Base-by-base conservation (phyloP, 176 grass and related monocot species). In the Chrysopogon serrulatus region DNA sequence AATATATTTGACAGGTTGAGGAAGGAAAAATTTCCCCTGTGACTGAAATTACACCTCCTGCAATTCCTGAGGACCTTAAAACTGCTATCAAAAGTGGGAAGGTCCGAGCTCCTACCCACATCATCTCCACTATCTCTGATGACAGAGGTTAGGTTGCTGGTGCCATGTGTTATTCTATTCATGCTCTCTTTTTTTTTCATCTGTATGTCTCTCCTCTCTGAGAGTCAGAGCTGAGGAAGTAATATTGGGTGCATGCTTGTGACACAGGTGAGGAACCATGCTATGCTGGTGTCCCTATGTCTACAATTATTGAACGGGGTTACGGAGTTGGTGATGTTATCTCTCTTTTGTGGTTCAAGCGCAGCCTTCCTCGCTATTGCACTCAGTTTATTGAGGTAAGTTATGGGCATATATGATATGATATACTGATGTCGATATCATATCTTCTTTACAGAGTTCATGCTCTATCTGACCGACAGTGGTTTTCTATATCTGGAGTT, bases 111-210 rank as follows among this genome's bases (percentile, higher is more conserved):
- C 96, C 96, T 48, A 99, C 93, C 51, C 96, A 99, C 84, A 91
- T 99, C 61, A 99, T 99, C 88, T 99, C 96, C 86, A 99, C 96
- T 24, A 99, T 99, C 74, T 99, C 96, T 54, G 96, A 99, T 85
- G 96, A 99, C 71, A 93, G 93, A 99, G 96, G 96, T 99, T 90
- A 86, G 85, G 87, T 90, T 90, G 40, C 48, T 79, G 66, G 7
- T 54, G 59, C 71, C 39, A 56, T 71, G 16, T 65, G 16, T 65
- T 63, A 5, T 89, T 69, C 73, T 81, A 17, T 57, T 78, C 82
- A 71, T 78, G 5, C 57, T 37, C 11, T 56, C 40, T 44, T 68
- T 44, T 83, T 27, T 15, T 63, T 30, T 63, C 60, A 28, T 15
- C 27, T 63, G 26, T 74, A 39, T 47, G 36, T 32, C 43, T 34